Evolutionary conservation across 2,329 filamentous ascomycete genomes (phyloP).

Genomic region (Ceratocystiopsis minuta): DNA sequence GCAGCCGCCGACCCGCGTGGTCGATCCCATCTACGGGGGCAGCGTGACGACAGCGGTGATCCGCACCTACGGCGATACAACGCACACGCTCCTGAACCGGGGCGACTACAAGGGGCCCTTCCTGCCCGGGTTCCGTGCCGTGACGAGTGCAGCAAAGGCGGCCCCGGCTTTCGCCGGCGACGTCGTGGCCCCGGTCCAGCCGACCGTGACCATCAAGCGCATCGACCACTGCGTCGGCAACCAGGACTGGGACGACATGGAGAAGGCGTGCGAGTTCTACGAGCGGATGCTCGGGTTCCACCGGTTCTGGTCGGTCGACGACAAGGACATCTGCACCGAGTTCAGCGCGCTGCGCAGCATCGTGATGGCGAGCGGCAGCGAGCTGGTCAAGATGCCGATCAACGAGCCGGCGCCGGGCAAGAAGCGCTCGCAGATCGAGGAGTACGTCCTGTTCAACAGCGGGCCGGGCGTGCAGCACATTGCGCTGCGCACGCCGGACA

Average conservation of each 20-base stretch:
- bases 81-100: conserved; percentile 74
- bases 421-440: conserved; percentile 86
- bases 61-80: conserved; percentile 86
- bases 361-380: conserved; percentile 74
- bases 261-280: conserved; percentile 51
- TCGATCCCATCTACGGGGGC: conserved; percentile 48
- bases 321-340: conserved; percentile 81
- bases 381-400: conserved; percentile 92
- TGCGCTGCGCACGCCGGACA: conserved; percentile 65
- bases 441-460: conserved; percentile 78
- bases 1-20: conserved; percentile 33
- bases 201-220: conserved; percentile 46
- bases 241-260: conserved; percentile 87
- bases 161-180: conserved; percentile 10
- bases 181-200: conserved; percentile 32
- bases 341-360: conserved; percentile 77
- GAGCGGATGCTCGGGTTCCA: conserved; percentile 82
- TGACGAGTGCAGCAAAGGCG: conserved; percentile 11
- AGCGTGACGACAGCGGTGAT: conserved; percentile 61
- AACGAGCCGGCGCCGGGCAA: conserved; percentile 86
- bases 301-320: conserved; percentile 94
- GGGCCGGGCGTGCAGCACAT: conserved; percentile 89
- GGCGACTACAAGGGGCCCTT: conserved; percentile 55
- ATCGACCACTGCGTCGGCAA: conserved; percentile 98
- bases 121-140: conserved; percentile 61